Base-by-base conservation (phyloP, 768 basidiomycete species). In the Phylloporus rhodoxanthus region DNA sequence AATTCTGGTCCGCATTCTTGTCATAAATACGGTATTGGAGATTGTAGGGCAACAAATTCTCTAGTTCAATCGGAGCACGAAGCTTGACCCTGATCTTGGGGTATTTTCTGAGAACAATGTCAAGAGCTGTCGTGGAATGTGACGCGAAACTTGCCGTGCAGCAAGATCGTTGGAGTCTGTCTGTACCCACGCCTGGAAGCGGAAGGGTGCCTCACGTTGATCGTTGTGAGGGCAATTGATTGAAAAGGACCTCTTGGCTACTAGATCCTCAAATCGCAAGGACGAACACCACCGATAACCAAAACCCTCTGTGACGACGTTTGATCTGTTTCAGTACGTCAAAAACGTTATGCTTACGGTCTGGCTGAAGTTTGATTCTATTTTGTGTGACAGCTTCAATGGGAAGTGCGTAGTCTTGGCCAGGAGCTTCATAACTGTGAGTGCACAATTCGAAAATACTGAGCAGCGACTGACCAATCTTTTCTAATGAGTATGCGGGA, bases 1-100 rank as follows among this genome's bases (percentile, higher is more conserved):
- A 97, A 61, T 95, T 94, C 60, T 92, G 89, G 59, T 92, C 84
- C 0, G 87, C 85, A 54, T 96, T 81, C 71, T 93, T 96, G 74
- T 99, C 94, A 57, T 92, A 97, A 29, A 98, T 87, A n/a, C 92
- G 81, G 70, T 96, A 99, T 59, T 92, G 85, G 44, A 98, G 68
- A 59, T 97, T 92, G 69, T 85, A 96, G 1, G 96, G 96, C 20
- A 98, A 71, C 17, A 98, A 72, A 63, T 99, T 99, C 69, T 99
- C 95, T 9, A 99, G 72, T 62, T 99, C 95, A 23, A 99, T 75
- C 0, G 96, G 96, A 13, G 96, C 92, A 30, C 91, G 84, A 39
- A 99, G 80, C 52, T 81, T 85, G 43, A 99, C 74, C 40, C 81
- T 83, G 50, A 97, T 81, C 65, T 83, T 86, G 2, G 96, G 95